Conservation (phyloP, 805 yeast species). For the Saccharomycopsis babjevae region DNA sequence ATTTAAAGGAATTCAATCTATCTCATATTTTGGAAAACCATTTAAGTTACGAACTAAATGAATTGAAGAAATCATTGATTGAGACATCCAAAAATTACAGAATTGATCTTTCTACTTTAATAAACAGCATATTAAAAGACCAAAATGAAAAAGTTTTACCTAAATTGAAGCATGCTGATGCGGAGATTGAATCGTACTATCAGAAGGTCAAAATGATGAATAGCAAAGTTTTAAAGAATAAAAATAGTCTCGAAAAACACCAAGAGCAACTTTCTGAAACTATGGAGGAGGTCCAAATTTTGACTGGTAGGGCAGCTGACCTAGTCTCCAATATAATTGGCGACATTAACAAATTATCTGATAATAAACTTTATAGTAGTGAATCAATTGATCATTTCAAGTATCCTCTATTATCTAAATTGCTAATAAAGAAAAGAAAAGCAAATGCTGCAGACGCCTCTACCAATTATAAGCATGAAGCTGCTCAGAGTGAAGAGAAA, state of each 20-base stretch:
- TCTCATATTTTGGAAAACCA: constrained; percentile 9
- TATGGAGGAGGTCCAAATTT: constrained; percentile 1
- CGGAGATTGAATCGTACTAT: constrained; percentile 1
- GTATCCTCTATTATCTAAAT: constrained; percentile 13
- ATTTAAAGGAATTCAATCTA: constrained; percentile 7
- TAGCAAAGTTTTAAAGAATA: constrained; percentile 1
- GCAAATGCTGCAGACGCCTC: not conserved
- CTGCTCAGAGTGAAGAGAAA: not conserved
- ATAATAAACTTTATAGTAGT: not conserved
- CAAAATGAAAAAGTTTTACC: constrained; percentile 13
- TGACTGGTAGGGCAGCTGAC: constrained; percentile 3
- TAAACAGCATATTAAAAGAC: constrained; percentile 7
- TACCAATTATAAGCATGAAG: too few relatives aligned
- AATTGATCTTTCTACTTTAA: constrained; percentile 12
- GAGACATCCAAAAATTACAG: constrained; percentile 43
- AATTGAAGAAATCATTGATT: constrained; percentile 77
- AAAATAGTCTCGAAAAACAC: not conserved
- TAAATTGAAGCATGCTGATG: constrained; percentile 5
- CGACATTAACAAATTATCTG: constrained; percentile 7
- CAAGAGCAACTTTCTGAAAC: not conserved
- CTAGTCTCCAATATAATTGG: constrained; percentile 1
- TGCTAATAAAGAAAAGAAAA: constrained; percentile 5
- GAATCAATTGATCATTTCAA: constrained; percentile 10
- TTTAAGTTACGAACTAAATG: constrained; percentile 62
- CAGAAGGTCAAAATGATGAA: constrained; percentile 9